These are phyloP conservation scores for Leccinum arenicola DNA, from an alignment of 768 basidiomycete genomes.

Conservation along the genomic window DNA sequence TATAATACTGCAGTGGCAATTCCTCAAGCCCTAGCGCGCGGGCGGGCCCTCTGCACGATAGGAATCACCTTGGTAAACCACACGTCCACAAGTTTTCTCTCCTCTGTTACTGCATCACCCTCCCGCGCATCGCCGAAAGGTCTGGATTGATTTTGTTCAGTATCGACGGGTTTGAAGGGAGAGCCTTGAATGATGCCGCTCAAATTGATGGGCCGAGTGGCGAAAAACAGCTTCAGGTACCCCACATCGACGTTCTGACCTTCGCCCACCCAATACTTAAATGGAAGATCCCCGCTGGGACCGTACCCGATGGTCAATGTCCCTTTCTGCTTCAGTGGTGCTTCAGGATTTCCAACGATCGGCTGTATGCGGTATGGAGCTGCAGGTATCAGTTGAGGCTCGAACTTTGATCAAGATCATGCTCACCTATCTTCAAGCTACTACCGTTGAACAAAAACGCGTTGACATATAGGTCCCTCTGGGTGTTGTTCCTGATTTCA, in stretches of 20 bases:
- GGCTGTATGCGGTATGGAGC: conserved; percentile 10
- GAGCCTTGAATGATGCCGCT: neutral
- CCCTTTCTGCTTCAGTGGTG: conserved; percentile 5
- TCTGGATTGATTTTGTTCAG: neutral
- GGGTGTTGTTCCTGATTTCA: conserved; percentile 34
- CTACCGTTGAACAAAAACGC: conserved; percentile 43
- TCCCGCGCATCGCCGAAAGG: neutral
- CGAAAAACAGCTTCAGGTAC: neutral
- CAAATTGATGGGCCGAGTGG: conserved; percentile 1
- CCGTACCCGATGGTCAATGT: conserved; percentile 41
- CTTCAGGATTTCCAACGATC: neutral
- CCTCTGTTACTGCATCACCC: neutral
- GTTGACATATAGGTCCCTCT: conserved; percentile 35
- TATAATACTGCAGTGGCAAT: too few relatives aligned
- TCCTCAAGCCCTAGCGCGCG: neutral
- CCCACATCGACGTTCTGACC: neutral
- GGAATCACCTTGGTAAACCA: conserved; percentile 23
- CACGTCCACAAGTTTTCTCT: conserved; percentile 4
- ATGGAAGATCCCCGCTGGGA: neutral
- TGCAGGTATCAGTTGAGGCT: neutral
- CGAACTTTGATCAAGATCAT: neutral
- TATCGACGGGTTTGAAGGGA: neutral
- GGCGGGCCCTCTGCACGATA: conserved; percentile 14
- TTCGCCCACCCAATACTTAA: neutral
- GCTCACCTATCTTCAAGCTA: conserved; percentile 33